A percentile compares a stretch with the other conserved stretches of the same genome.
phyloP scores from a whole-genome alignment of 2,329 filamentous ascomycete species.

The Colletotrichum truncatum region DNA sequence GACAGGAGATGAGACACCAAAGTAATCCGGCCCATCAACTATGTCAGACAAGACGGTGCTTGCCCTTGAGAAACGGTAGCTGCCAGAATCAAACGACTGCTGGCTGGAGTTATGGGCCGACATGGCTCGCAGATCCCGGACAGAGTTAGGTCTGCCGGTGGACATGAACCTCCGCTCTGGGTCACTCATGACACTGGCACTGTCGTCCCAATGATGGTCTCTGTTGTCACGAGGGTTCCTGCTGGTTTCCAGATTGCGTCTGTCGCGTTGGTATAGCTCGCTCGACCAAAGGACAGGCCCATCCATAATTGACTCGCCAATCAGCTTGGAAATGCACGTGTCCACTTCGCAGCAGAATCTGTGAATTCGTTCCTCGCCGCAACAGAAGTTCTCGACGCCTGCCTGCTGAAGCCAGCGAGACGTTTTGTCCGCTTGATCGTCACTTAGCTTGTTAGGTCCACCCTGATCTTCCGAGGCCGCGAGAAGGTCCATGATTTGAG shows the following conservation, averaged over 20 bases:
- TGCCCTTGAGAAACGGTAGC: conserved; percentile 67
- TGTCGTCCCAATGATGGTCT: conserved; percentile 61
- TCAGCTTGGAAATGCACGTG: conserved; percentile 83
- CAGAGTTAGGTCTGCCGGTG: conserved; percentile 57
- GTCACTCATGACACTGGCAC: conserved; percentile 64
- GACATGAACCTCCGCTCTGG: conserved; percentile 57
- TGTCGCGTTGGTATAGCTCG: conserved; percentile 84
- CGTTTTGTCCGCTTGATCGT: conserved; percentile 91
- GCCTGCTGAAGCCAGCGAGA: conserved; percentile 83
- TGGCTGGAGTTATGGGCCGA: conserved; percentile 72
- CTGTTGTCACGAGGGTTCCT: conserved; percentile 53
- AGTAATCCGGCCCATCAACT: conserved; percentile 75
- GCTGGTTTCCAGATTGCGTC: conserved; percentile 63
- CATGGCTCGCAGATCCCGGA: conserved; percentile 66
- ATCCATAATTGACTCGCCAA: conserved; percentile 84
- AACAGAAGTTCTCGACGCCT: conserved; percentile 91
- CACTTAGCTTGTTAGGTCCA: conserved; percentile 93
- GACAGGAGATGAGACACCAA: conserved; percentile 74
- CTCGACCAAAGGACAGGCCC: conserved; percentile 93
- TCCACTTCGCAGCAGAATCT: conserved; percentile 92
- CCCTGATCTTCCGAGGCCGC: conserved; percentile 85
- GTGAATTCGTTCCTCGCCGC: conserved; percentile 93
- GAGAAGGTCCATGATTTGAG: conserved; percentile 87
- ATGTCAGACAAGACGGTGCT: conserved; percentile 70
- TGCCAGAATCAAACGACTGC: conserved; percentile 75